Percentiles rank a stretch among this genome's conserved stretches.
phyloP scores from a whole-genome alignment of 345 rosid genomes.

The Eucalyptus marginata region DNA sequence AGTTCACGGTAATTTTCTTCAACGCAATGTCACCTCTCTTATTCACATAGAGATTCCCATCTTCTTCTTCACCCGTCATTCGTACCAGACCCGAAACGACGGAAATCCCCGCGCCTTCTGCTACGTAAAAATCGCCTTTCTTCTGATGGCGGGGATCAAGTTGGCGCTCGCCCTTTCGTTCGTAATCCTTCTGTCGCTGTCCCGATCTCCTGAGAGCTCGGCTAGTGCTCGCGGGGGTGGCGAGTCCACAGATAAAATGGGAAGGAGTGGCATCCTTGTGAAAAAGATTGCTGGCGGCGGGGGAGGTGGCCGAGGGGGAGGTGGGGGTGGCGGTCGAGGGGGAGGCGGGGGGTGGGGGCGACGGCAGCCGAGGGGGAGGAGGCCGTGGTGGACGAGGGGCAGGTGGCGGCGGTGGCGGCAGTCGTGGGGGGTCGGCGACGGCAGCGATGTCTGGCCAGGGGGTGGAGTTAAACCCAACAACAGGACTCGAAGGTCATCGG shows the following conservation, averaged over 20 bases:
- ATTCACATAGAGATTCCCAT: background rate
- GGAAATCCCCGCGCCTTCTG: background rate
- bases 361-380: background rate
- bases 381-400: background rate
- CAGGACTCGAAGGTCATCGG: background rate
- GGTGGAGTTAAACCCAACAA: background rate
- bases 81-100: background rate
- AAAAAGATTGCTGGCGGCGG: background rate
- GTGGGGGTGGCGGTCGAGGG: background rate
- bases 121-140: background rate
- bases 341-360: background rate
- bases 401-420: accelerated
- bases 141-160: background rate
- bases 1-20: background rate
- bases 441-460: background rate
- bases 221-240: background rate
- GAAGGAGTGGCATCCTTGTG: background rate
- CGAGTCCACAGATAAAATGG: background rate
- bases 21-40: background rate
- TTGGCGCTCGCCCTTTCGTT: background rate
- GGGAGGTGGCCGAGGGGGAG: background rate
- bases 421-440: background rate
- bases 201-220: background rate
- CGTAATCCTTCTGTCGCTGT: background rate
- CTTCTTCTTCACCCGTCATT: background rate